Percentiles rank a stretch among this genome's conserved stretches.
These are phyloP conservation scores for Gaeumannomyces tritici DNA, from an alignment of 2,329 filamentous ascomycete species.

Conservation along the genomic window DNA sequence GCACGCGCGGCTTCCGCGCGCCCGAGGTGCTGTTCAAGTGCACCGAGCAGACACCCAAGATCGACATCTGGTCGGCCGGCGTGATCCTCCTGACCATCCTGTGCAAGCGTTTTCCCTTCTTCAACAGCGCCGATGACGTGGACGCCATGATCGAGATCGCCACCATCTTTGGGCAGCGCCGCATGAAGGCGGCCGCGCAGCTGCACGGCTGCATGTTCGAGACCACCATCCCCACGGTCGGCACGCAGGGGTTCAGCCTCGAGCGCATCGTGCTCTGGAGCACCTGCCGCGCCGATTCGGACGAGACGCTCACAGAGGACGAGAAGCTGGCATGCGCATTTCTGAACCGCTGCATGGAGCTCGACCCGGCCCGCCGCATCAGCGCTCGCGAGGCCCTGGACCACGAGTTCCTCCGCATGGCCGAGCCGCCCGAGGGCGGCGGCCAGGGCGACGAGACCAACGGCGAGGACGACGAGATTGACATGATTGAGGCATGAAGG, in stretches of 20 bases:
- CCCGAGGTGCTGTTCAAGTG: conserved; percentile 97
- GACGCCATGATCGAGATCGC: conserved; percentile 97
- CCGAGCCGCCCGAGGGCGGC: neutral
- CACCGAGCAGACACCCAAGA: conserved; percentile 84
- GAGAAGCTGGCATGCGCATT: conserved; percentile 68
- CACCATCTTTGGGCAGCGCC: conserved; percentile 78
- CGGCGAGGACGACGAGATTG: conserved; percentile 1
- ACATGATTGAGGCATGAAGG: neutral
- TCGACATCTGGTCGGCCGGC: conserved; percentile 94
- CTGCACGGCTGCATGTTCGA: conserved; percentile 89
- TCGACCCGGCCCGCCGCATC: conserved; percentile 65
- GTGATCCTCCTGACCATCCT: conserved; percentile 96
- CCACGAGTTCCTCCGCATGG: conserved; percentile 54
- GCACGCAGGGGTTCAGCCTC: conserved; percentile 72
- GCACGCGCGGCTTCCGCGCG: conserved; percentile 89
- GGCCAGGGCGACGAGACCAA: neutral
- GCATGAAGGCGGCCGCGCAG: conserved; percentile 74
- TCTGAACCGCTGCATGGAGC: conserved; percentile 61
- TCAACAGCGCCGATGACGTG: conserved; percentile 96
- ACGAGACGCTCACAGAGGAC: conserved; percentile 47
- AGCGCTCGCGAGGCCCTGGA: conserved; percentile 64
- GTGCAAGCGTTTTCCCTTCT: conserved; percentile 89
- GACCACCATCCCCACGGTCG: conserved; percentile 84
- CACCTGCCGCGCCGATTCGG: conserved; percentile 56
- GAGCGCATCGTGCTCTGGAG: conserved; percentile 96